Conservation (phyloP, 345 rosid genomes). For the Salix suchowensis region DNA sequence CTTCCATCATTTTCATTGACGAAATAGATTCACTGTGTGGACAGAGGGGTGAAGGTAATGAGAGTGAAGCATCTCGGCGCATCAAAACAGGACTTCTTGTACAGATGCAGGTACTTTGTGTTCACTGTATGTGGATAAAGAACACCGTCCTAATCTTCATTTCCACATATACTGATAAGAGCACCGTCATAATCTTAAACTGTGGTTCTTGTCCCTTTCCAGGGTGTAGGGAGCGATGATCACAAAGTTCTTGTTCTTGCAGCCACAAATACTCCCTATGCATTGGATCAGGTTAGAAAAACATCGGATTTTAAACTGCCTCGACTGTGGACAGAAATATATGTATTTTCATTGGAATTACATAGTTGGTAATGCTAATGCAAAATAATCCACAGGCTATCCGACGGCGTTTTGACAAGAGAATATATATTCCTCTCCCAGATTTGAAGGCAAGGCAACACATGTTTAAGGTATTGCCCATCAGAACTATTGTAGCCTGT, state of each 20-base stretch:
- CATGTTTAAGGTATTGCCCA: conserved; percentile 66
- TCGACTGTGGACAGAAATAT: background rate
- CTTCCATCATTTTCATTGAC: conserved; percentile 81
- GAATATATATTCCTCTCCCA: conserved; percentile 91
- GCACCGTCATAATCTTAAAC: background rate
- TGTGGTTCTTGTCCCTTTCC: conserved; percentile 3
- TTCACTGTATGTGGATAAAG: background rate
- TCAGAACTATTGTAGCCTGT: background rate
- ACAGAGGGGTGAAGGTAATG: conserved; percentile 89
- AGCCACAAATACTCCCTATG: conserved; percentile 88
- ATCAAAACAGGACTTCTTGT: conserved; percentile 93
- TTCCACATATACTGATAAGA: background rate
- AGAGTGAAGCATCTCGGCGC: conserved; percentile 92
- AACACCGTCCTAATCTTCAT: background rate
- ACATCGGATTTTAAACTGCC: background rate
- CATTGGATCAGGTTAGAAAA: conserved; percentile 67
- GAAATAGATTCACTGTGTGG: conserved; percentile 94
- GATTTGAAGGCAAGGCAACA: conserved; percentile 83
- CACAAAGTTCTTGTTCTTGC: conserved; percentile 89
- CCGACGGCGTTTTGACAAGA: conserved; percentile 90
- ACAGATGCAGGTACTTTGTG: conserved; percentile 75
- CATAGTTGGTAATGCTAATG: conserved; percentile 15
- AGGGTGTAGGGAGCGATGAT: conserved; percentile 86
- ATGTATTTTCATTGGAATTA: background rate
- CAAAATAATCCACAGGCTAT: conserved; percentile 58